Percentiles rank a stretch among this genome's conserved stretches.
Evolutionary conservation across 345 rosid species (phyloP).

Genomic region (Eucalyptus urophylla): DNA sequence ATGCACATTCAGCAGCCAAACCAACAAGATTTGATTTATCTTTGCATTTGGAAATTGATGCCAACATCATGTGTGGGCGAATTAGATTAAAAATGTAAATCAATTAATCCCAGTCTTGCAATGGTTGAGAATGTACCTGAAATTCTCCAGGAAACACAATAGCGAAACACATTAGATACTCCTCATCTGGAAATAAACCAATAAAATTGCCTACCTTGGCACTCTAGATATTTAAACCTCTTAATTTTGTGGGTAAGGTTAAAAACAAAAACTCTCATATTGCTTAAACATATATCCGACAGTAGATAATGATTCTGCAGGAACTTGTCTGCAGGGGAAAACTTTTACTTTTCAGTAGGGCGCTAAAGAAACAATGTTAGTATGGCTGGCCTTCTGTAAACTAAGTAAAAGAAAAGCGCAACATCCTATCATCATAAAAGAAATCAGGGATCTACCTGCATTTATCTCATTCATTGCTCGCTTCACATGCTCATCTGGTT

Average conservation of each 20-base stretch:
- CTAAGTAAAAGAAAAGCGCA: background rate
- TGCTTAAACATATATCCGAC: background rate
- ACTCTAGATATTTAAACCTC: background rate
- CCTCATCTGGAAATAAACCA: background rate
- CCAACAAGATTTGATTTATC: background rate
- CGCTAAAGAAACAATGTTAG: background rate
- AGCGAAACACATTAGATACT: background rate
- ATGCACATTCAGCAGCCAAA: background rate
- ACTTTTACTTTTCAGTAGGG: background rate
- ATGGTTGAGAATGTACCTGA: background rate
- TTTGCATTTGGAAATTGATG: background rate
- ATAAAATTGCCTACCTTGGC: background rate
- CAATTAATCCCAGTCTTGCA: background rate
- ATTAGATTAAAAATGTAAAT: background rate
- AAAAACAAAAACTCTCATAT: background rate
- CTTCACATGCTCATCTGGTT: constrained; percentile 72
- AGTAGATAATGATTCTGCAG: background rate
- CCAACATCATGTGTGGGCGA: background rate
- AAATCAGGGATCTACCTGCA: constrained; percentile 27
- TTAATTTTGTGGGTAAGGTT: background rate
- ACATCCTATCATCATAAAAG: background rate
- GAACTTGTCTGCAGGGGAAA: background rate
- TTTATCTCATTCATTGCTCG: constrained; percentile 77
- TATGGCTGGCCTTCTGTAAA: background rate
- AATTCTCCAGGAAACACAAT: background rate